phyloP scores from a whole-genome alignment of 345 rosid species.

The Geranium rotundifolium region DNA sequence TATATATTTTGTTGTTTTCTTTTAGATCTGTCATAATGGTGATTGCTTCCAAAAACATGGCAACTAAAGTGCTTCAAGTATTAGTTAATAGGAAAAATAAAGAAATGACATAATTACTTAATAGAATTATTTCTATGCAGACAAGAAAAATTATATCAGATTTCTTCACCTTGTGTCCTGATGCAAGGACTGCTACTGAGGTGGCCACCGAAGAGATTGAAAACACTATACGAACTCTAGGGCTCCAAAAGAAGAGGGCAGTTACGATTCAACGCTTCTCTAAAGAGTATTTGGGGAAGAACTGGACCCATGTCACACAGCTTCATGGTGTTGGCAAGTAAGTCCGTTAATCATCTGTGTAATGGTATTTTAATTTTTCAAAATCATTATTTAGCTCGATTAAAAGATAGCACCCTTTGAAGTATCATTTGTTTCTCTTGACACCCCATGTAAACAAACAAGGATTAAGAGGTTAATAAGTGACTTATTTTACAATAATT shows the following conservation, averaged over 20 bases:
- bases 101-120: conserved; percentile 4
- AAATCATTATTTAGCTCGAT: too few species aligned
- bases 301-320: conserved; percentile 77
- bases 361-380: background rate
- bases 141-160: conserved; percentile 28
- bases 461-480: too few species aligned
- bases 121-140: conserved; percentile 20
- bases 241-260: conserved; percentile 53
- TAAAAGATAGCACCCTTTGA: too few species aligned
- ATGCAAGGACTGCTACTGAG: conserved; percentile 50
- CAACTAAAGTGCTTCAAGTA: too few species aligned
- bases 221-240: conserved; percentile 36
- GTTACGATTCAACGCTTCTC: conserved; percentile 45
- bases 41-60: too few species aligned
- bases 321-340: conserved; percentile 72
- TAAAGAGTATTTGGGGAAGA: conserved; percentile 46
- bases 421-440: too few species aligned
- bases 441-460: too few species aligned
- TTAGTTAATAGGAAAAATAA: background rate
- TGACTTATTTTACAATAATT: too few species aligned
- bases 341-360: conserved; percentile 7
- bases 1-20: too few species aligned
- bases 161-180: conserved; percentile 49
- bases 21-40: too few species aligned
- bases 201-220: conserved; percentile 31